These are phyloP conservation scores for Polychytrium aggregatum DNA, from an alignment of 192 early-diverging fungal species.

Conservation along the genomic window DNA sequence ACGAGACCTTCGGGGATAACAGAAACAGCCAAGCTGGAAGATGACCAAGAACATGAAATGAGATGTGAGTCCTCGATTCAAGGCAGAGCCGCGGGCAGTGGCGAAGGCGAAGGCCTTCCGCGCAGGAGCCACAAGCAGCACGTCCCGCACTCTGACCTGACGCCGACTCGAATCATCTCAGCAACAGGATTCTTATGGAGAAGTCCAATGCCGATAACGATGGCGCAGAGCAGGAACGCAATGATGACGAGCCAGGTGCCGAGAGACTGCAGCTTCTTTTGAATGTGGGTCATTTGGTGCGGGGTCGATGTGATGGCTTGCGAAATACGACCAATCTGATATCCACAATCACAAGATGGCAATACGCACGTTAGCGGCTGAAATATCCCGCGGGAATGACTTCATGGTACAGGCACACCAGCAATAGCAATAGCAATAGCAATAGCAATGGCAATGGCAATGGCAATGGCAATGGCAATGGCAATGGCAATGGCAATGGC, in stretches of 20 bases:
- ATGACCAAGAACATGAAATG: no score
- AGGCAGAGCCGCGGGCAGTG: no score
- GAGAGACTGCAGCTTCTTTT: conserved; percentile 56
- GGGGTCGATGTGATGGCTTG: conserved; percentile 60
- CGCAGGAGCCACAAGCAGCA: no score
- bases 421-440: no score
- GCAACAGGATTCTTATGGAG: conserved; percentile 52
- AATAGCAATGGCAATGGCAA: no score
- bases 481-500: conserved; percentile 1
- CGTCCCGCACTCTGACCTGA: conserved; percentile 58
- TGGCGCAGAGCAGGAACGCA: conserved; percentile 65
- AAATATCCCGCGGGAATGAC: no score
- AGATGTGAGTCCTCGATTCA: no score
- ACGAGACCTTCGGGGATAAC: conserved; percentile 98
- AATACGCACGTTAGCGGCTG: no score
- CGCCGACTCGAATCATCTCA: conserved; percentile 71
- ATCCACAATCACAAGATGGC: no score
- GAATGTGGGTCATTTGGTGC: conserved; percentile 31
- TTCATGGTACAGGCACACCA: no score
- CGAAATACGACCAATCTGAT: conserved; percentile 80
- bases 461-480: no score
- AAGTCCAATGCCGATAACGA: conserved; percentile 76
- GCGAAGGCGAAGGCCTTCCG: no score
- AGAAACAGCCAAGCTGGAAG: conserved; percentile 76
- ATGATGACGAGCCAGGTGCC: conserved; percentile 78